Evolutionary conservation across 2,329 filamentous ascomycete species (phyloP).

Genomic region (Atkinsonella texensis): DNA sequence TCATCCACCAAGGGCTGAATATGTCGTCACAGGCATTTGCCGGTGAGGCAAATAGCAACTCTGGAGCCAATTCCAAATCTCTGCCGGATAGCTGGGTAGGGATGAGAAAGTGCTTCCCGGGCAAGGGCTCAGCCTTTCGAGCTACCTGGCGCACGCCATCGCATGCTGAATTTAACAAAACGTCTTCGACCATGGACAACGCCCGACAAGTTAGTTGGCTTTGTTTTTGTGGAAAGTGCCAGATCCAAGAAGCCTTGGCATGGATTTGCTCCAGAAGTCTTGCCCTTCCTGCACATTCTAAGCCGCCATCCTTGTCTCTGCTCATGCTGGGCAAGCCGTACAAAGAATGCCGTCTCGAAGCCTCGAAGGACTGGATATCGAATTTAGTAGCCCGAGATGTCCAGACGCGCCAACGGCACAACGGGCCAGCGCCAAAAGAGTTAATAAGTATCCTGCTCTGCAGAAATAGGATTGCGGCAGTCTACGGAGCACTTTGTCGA

Average conservation of each 20-base stretch:
- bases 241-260: background rate
- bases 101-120: background rate
- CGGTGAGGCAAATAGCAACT: background rate
- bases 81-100: background rate
- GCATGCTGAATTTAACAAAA: background rate
- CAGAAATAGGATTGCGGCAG: background rate
- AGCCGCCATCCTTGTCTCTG: background rate
- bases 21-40: background rate
- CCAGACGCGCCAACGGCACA: too few species aligned
- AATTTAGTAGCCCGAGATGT: too few species aligned
- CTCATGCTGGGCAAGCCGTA: background rate
- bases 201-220: background rate
- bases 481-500: too few species aligned
- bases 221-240: background rate
- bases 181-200: background rate
- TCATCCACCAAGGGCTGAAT: background rate
- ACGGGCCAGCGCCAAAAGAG: background rate
- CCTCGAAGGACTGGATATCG: too few species aligned
- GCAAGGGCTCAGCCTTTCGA: background rate
- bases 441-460: background rate
- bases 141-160: background rate
- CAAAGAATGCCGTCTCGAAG: too few species aligned
- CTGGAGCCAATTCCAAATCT: background rate
- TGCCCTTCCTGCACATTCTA: background rate
- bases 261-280: background rate